Percentiles rank a stretch among this genome's conserved stretches.
These are phyloP conservation scores for Polymyxa betae DNA, from an alignment of 208 protist species.

Conservation along the genomic window DNA sequence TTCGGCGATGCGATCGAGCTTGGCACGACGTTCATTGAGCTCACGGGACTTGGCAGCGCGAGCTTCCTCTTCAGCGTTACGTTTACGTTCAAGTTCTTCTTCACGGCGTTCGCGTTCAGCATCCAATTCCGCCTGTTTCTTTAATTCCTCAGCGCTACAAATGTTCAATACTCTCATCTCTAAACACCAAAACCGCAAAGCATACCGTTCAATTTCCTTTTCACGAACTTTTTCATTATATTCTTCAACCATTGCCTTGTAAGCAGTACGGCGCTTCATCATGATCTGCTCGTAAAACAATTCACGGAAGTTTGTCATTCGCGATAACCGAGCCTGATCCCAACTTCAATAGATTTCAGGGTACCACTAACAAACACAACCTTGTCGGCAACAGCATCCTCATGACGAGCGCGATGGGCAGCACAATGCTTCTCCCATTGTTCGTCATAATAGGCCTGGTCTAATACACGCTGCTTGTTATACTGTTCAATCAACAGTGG, in stretches of 20 bases:
- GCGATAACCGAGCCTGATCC: neutral
- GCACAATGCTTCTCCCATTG: constrained; percentile 42
- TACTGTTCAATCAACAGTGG: constrained; percentile 40
- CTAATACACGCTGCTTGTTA: neutral
- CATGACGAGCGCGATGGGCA: neutral
- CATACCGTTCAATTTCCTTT: constrained; percentile 7
- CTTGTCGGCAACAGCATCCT: constrained; percentile 1
- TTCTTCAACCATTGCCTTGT: neutral
- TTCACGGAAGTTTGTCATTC: neutral
- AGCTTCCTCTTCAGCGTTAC: constrained; percentile 8
- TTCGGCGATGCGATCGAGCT: neutral
- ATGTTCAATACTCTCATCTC: neutral
- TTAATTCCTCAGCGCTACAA: neutral
- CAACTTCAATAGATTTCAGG: neutral
- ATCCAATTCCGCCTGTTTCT: neutral
- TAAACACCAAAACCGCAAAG: neutral
- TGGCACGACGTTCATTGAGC: neutral
- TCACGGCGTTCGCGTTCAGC: constrained; percentile 2
- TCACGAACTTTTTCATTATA: neutral
- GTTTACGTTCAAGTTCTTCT: neutral
- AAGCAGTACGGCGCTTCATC: neutral
- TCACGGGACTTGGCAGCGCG: no score
- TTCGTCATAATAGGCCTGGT: constrained; percentile 49
- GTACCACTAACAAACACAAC: neutral
- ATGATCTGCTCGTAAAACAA: constrained; percentile 15